Base-by-base conservation (phyloP, 768 basidiomycete species). In the Tephrocybe sp. region DNA sequence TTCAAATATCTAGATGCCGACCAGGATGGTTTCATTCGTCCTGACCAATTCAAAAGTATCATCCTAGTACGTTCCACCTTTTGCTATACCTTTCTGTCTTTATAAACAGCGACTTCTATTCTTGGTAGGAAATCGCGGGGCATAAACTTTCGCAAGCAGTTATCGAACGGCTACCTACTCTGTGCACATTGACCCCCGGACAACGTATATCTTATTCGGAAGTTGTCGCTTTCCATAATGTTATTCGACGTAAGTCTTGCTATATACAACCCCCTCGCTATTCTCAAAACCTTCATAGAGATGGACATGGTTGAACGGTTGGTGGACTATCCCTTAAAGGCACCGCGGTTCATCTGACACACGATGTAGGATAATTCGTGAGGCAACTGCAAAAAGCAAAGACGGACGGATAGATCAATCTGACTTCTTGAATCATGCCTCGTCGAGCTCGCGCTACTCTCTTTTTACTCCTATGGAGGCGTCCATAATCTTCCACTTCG, bases 381-480 rank as follows among this genome's bases (percentile, higher is more conserved):
- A 94, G 67, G 91, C 93, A 12, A 91, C 88, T 9, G 78, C 83
- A 4, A 91, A 88, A 67, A 88, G 87, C 52, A 94, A 90, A 65
- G 97, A 99, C 61, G 95, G 95, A 4, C 87, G 93, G 44, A 97
- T 99, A 72, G 88, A 92, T 67, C 85, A 93, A 63, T 80, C 83
- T n/a, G 97, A 98, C 68, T 98, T 99, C 70, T 77, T 95, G 50
- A 88, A 97, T 65, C 75, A 97, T 64, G 82, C 93, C 12, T 84
- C 89, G 22, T 79, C 85, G 29, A 86, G 76, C 57, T 91, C 94
- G 57, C 88, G 95, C 30, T 97, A 98, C 67, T 88, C 91, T 31
- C 79, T 95, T 45, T 97, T 97, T 68, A 94, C 93, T 0, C 95
- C 95, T 3, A 95, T 97, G 91, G 95, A 98, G 67, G 92, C 89